Percentiles rank a stretch among this genome's conserved stretches.
phyloP scores from a whole-genome alignment of 2,329 filamentous ascomycete genomes.

The Venturia oleaginea region DNA sequence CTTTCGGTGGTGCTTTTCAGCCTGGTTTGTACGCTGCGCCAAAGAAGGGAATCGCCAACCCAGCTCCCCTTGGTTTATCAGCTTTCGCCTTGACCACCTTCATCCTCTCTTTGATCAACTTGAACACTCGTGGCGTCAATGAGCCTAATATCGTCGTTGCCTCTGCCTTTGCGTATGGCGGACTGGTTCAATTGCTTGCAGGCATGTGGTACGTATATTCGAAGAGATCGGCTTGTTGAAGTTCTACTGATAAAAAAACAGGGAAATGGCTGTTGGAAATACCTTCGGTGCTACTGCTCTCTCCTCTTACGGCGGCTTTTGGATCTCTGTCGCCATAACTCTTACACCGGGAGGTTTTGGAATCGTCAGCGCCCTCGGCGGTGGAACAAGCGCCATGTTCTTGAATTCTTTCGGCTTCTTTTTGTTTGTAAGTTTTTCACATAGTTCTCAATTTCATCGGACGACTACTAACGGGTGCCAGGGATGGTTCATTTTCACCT shows the following conservation, averaged over 20 bases:
- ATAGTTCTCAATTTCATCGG: background rate
- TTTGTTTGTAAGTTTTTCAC: conserved; percentile 36
- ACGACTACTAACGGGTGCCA: conserved; percentile 7
- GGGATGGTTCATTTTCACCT: conserved; percentile 51
- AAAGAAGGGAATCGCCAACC: conserved; percentile 46
- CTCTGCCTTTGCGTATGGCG: conserved; percentile 41
- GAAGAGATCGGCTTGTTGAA: conserved; percentile 15
- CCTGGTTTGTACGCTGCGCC: conserved; percentile 39
- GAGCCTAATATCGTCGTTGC: conserved; percentile 40
- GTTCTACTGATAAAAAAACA: conserved; percentile 16
- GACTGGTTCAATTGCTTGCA: conserved; percentile 42
- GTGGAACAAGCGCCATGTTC: conserved; percentile 33
- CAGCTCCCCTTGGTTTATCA: conserved; percentile 50
- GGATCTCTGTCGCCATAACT: conserved; percentile 52
- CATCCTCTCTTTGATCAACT: conserved; percentile 44
- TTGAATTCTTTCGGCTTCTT: conserved; percentile 48
- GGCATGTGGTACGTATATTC: conserved; percentile 42
- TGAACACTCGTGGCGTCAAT: conserved; percentile 33
- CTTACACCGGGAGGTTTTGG: conserved; percentile 43
- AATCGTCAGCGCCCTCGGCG: conserved; percentile 39
- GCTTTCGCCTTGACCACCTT: conserved; percentile 60
- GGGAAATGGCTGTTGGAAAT: conserved; percentile 49
- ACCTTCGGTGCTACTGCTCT: conserved; percentile 55
- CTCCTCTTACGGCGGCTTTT: conserved; percentile 53
- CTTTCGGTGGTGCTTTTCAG: conserved; percentile 45